phyloP scores from a whole-genome alignment of 2,329 filamentous ascomycete species.

The Sporothrix brasiliensis region DNA sequence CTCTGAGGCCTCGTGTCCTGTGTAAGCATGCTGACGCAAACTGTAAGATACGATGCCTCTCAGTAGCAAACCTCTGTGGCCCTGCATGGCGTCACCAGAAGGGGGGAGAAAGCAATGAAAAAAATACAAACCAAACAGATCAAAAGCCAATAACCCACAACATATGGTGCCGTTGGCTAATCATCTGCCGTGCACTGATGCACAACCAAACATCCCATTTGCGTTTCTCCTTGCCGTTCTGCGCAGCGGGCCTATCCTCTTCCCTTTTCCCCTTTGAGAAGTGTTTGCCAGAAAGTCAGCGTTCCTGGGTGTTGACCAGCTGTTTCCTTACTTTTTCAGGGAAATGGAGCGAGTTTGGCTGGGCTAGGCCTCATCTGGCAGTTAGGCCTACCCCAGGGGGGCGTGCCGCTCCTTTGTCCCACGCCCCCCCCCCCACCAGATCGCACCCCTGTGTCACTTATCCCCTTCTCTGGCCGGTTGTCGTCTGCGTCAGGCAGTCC shows the following conservation, averaged over 20 bases:
- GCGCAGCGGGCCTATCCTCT: background rate
- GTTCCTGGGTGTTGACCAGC: constrained; percentile 10
- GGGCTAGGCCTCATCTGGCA: constrained; percentile 19
- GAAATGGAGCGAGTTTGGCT: constrained; percentile 8
- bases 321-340: background rate
- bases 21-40: background rate
- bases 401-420: background rate
- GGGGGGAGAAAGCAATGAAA: background rate
- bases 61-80: background rate
- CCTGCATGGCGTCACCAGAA: background rate
- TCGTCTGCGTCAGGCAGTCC: constrained; percentile 1
- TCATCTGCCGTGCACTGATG: background rate
- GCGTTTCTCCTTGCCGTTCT: background rate
- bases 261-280: constrained; percentile 26
- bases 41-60: background rate
- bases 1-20: background rate
- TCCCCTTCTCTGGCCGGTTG: constrained; percentile 5
- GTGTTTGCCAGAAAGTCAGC: constrained; percentile 8
- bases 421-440: constrained; percentile 10
- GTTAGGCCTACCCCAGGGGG: constrained; percentile 24
- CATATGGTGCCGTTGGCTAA: background rate
- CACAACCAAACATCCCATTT: background rate
- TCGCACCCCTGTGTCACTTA: constrained; percentile 12
- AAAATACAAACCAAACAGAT: background rate
- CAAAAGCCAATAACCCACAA: background rate